phyloP scores from a whole-genome alignment of 2,329 filamentous ascomycete species.

The Colletotrichum sojae region DNA sequence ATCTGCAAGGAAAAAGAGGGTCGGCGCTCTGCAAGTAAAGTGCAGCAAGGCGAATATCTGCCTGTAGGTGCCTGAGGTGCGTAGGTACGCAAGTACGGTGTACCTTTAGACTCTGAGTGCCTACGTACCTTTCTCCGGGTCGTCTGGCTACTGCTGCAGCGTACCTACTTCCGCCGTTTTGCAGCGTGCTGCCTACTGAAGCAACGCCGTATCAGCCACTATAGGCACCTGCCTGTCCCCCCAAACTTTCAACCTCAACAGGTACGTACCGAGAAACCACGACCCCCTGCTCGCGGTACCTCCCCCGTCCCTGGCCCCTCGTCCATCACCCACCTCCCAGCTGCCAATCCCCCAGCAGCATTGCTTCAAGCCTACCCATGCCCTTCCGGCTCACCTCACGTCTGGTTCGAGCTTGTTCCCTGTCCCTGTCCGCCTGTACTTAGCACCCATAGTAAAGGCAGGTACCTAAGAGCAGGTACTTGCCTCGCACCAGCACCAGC shows the following conservation, averaged over 20 bases:
- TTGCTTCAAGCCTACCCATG: neutral
- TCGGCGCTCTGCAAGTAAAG: slow-evolving; percentile 35
- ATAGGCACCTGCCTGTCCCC: no score
- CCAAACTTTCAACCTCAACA: neutral
- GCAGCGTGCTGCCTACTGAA: no score
- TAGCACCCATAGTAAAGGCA: no score
- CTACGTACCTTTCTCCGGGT: no score
- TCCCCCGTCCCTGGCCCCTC: slow-evolving; percentile 10
- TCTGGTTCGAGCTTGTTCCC: slow-evolving; percentile 34
- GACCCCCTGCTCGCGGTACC: neutral
- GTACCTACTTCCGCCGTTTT: no score
- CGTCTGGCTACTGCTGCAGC: no score
- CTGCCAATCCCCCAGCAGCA: slow-evolving; percentile 21
- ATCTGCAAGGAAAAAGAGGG: slow-evolving; percentile 41
- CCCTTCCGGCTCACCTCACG: neutral
- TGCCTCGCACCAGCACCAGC: neutral
- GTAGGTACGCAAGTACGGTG: no score
- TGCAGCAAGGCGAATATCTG: slow-evolving; percentile 2
- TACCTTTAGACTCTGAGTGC: no score
- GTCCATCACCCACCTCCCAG: slow-evolving; percentile 1
- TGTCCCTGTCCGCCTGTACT: slow-evolving; percentile 20
- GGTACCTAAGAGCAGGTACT: neutral
- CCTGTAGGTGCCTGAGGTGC: no score
- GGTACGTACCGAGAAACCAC: slow-evolving; percentile 8
- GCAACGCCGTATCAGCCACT: no score